A percentile compares a stretch with the other conserved stretches of the same genome.
These are phyloP conservation scores for Xylaria sp. DNA, from an alignment of 2,329 filamentous ascomycete species.

Conservation along the genomic window DNA sequence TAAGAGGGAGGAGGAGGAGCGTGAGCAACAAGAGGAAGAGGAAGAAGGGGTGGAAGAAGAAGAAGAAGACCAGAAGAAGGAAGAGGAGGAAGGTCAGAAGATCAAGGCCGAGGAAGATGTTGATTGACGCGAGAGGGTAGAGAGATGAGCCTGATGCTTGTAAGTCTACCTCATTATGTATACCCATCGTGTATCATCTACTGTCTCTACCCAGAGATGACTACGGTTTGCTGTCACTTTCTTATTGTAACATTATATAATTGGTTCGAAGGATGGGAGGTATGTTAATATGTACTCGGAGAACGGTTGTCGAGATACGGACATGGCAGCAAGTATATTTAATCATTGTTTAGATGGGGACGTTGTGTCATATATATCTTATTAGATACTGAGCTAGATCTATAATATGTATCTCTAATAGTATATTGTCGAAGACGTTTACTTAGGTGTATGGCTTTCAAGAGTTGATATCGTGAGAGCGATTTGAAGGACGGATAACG, in stretches of 20 bases:
- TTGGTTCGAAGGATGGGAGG: not conserved
- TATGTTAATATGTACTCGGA: too few species aligned
- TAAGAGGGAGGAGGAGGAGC: constrained; percentile 28
- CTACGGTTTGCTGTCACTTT: not conserved
- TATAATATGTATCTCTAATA: too few species aligned
- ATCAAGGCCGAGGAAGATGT: not conserved
- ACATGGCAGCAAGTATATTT: not conserved
- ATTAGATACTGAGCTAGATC: too few species aligned
- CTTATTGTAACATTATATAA: not conserved
- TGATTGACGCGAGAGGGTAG: constrained; percentile 17
- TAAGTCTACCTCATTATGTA: not conserved
- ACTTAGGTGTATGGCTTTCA: too few species aligned
- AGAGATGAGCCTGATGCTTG: not conserved
- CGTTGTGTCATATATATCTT: not conserved
- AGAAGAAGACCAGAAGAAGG: not conserved
- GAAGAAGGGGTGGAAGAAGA: not conserved
- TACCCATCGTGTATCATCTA: not conserved
- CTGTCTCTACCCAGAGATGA: not conserved
- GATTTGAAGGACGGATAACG: not conserved
- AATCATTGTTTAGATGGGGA: not conserved
- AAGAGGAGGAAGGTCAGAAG: not conserved
- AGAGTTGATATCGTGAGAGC: not conserved
- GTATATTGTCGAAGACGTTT: too few species aligned
- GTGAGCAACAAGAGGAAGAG: constrained; percentile 9
- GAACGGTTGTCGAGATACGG: not conserved